Percentiles rank a stretch among this genome's conserved stretches.
phyloP scores from a whole-genome alignment of 2,329 filamentous ascomycete species.

The Rhexocercosporidium sp. region DNA sequence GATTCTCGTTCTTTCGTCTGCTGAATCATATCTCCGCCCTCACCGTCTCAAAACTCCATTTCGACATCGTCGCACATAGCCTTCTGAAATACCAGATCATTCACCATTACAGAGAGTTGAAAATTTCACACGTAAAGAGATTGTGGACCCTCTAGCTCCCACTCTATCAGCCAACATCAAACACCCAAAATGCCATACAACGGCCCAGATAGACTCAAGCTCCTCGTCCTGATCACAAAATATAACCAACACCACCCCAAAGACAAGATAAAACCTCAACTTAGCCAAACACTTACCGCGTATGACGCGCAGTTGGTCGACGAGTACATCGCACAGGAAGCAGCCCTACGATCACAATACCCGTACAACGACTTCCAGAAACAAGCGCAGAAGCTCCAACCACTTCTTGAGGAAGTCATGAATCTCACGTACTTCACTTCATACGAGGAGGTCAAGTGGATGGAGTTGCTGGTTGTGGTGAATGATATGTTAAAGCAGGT shows the following conservation, averaged over 20 bases:
- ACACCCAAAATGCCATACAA: background rate
- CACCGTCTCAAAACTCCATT: too few species aligned
- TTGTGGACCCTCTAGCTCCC: too few species aligned
- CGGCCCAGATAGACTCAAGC: background rate
- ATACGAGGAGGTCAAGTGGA: background rate
- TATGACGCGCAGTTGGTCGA: background rate
- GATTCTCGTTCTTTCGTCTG: too few species aligned
- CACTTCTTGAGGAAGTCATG: background rate
- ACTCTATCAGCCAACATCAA: background rate
- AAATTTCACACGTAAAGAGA: too few species aligned
- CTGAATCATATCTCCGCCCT: too few species aligned
- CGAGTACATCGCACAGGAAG: background rate
- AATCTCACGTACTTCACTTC: background rate
- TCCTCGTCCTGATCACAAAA: background rate
- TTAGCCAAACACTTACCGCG: background rate
- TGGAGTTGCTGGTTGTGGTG: background rate
- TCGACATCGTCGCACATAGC: too few species aligned
- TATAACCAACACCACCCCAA: background rate
- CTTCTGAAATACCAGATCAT: too few species aligned
- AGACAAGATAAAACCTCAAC: background rate
- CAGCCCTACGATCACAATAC: background rate
- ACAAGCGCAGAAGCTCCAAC: background rate
- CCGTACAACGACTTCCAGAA: conserved; percentile 6
- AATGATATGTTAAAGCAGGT: background rate
- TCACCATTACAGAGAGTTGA: too few species aligned